Base-by-base conservation (phyloP, 2,329 filamentous ascomycete genomes). In the Verticillium dahliae region DNA sequence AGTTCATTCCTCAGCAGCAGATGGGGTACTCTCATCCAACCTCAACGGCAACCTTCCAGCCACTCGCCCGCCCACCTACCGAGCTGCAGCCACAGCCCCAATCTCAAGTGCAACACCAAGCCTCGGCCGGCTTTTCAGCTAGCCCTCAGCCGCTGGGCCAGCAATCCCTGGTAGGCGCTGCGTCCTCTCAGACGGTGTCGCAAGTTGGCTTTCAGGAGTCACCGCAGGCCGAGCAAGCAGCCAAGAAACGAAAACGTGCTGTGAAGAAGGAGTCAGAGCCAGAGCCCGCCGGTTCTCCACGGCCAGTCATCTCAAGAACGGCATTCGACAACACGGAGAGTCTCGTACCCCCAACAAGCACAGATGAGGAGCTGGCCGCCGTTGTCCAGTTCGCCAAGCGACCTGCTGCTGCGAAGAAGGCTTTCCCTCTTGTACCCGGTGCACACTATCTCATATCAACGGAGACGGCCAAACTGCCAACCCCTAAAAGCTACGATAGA, bases 401-500 rank as follows among this genome's bases (percentile, higher is more conserved):
- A 27, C 69, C 65, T 31, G 75, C 75, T 59, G 69, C 71, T 34
- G 72, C 71, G 4, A 76, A 78, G 62, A 69, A 69, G 6, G 75
- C 72, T 31, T 73, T 76, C 11, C 76, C 76, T 11, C 64, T 74
- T 0, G 73, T 78, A 35, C 73, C 72, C 38, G 78, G 76, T 2
- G 70, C 78, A 3, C 73, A 75, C 1, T 69, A 75, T 63, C 68
- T 80, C 5, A 68, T 74, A 2, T 75, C 71, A 37, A 71, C 74
- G 27, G 76, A 72, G 2, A 73, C 69, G n/a, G 68, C 74, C n/a
- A 79, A 77, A 63, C 69, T 80, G 56, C 73, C 77, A 65, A 74
- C 73, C 0, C 76, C 77, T 5, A 80, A 80, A 65, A 78, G 75
- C 60, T 78, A 78, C 60, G 78, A 80, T 56, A 79, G 79, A 63